Percentiles rank a stretch among this genome's conserved stretches.
Evolutionary conservation across 768 basidiomycete genomes (phyloP).

Genomic region (Tricholoma flavovirens): DNA sequence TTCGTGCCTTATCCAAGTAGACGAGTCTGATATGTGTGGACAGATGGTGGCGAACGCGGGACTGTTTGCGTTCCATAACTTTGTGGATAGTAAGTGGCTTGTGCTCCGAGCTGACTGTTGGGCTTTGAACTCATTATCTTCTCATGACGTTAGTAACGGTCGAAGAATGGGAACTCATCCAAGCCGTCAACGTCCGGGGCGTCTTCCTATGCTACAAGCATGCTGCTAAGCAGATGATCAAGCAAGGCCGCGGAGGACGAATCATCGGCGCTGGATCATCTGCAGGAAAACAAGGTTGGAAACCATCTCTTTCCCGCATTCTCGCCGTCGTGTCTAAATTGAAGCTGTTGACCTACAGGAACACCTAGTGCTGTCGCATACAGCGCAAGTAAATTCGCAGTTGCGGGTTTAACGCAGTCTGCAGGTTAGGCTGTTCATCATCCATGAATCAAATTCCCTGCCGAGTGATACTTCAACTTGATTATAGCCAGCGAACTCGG

Average conservation of each 20-base stretch:
- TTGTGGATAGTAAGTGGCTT: conserved; percentile 9
- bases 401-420: no score
- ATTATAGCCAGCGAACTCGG: no score
- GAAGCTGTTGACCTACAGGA: no score
- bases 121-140: not conserved
- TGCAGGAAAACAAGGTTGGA: conserved; percentile 36
- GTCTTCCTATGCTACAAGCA: conserved; percentile 32
- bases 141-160: conserved; percentile 11
- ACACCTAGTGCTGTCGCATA: no score
- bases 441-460: no score
- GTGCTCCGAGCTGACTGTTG: not conserved
- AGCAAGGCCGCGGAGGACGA: conserved; percentile 35
- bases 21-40: no score
- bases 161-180: conserved; percentile 20
- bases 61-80: conserved; percentile 5
- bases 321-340: no score
- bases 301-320: no score
- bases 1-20: not conserved
- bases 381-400: no score
- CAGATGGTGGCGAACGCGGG: conserved; percentile 32
- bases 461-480: no score
- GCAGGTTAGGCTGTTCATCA: no score
- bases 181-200: conserved; percentile 27
- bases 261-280: conserved; percentile 35
- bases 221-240: conserved; percentile 33